A percentile compares a stretch with the other conserved stretches of the same genome.
These are phyloP conservation scores for Hymenoscyphus repandus DNA, from an alignment of 2,329 filamentous ascomycete genomes.

Conservation along the genomic window DNA sequence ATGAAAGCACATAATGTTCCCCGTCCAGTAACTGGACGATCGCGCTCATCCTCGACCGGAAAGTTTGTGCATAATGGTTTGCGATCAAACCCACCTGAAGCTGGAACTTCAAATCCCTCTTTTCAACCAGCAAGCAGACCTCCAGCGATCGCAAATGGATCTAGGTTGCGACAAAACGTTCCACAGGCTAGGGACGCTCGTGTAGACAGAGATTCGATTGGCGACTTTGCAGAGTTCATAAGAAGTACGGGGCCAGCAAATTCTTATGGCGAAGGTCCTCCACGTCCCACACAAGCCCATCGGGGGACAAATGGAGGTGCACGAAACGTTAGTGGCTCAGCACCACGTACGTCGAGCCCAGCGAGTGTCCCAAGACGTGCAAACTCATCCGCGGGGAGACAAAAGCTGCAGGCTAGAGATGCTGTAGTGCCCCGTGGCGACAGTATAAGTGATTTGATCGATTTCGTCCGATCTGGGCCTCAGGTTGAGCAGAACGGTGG, in stretches of 20 bases:
- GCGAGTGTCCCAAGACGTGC: conserved; percentile 22
- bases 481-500: conserved; percentile 48
- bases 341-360: conserved; percentile 11
- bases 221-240: conserved; percentile 86
- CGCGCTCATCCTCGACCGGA: conserved; percentile 24
- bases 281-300: conserved; percentile 30
- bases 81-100: conserved; percentile 15
- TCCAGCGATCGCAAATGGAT: conserved; percentile 13
- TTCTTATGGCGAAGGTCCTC: conserved; percentile 24
- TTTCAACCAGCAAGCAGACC: conserved; percentile 12
- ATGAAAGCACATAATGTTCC: conserved; percentile 7
- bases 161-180: conserved; percentile 20
- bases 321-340: conserved; percentile 21
- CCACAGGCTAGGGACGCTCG: conserved; percentile 64
- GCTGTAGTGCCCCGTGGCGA: conserved; percentile 56
- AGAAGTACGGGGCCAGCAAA: conserved; percentile 64
- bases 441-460: conserved; percentile 81
- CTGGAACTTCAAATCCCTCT: conserved; percentile 9
- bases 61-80: conserved; percentile 18
- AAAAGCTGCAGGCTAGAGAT: conserved; percentile 65
- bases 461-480: conserved; percentile 87
- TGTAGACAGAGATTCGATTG: conserved; percentile 63
- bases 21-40: conserved; percentile 21
- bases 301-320: conserved; percentile 28
- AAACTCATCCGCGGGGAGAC: conserved; percentile 38